Evolutionary conservation across 2,329 filamentous ascomycete species (phyloP).

Genomic region (Hyphodiscus sp.): DNA sequence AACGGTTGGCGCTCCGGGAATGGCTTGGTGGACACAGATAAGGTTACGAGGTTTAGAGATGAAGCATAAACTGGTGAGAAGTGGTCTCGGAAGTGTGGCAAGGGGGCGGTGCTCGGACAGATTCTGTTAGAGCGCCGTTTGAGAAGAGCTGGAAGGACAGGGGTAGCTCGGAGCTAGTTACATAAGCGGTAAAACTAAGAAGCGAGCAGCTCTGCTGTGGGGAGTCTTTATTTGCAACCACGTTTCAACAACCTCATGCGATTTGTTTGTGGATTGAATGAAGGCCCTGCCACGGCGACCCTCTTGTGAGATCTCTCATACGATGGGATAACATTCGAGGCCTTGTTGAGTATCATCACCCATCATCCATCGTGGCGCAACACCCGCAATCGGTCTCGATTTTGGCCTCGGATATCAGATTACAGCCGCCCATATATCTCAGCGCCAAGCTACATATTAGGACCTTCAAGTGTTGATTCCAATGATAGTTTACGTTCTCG

Average conservation of each 20-base stretch:
- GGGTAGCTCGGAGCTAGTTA: neutral
- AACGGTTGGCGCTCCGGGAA: conserved; percentile 4
- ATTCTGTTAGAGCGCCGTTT: neutral
- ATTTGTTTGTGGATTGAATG: neutral
- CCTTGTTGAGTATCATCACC: no score
- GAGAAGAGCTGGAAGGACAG: neutral
- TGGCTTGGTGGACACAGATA: neutral
- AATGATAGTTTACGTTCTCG: neutral
- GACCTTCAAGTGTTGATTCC: neutral
- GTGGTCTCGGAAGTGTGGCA: neutral
- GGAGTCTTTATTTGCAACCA: neutral
- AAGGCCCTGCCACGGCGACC: neutral
- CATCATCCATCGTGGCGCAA: neutral
- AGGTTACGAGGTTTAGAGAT: conserved; percentile 6
- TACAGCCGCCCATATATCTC: neutral
- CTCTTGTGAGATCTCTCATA: no score
- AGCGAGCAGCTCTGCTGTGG: neutral
- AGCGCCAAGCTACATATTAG: neutral
- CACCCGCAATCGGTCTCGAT: neutral
- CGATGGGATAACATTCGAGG: no score
- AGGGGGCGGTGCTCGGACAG: neutral
- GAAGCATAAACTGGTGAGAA: neutral
- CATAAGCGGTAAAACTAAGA: neutral
- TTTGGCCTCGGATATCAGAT: neutral
- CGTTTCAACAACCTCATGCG: neutral